Evolutionary conservation across 2,329 filamentous ascomycete genomes (phyloP).

Genomic region (Pseudogymnoascus sp.): DNA sequence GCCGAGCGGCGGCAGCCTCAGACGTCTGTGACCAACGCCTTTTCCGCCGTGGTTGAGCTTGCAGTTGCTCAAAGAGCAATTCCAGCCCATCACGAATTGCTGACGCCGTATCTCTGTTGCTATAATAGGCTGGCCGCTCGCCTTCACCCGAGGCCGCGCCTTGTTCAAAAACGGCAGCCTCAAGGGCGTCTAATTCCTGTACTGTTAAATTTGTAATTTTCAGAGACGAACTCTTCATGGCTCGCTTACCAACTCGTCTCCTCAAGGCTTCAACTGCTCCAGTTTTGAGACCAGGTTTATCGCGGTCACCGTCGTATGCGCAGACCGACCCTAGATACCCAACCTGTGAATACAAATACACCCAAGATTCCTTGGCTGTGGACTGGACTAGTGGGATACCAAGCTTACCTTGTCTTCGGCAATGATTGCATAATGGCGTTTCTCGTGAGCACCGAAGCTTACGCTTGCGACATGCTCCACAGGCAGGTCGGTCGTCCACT

Average conservation of each 20-base stretch:
- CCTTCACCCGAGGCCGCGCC: not conserved
- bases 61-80: constrained; percentile 8
- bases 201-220: not conserved
- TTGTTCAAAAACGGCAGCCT: not conserved
- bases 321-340: constrained; percentile 12
- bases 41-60: not conserved
- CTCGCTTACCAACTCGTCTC: constrained; percentile 13
- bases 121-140: not conserved
- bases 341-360: not conserved
- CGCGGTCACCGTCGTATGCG: constrained; percentile 20
- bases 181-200: not conserved
- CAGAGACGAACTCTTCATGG: not conserved
- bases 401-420: constrained; percentile 11
- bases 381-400: not conserved
- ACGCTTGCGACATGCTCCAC: constrained; percentile 18
- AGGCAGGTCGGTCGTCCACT: constrained; percentile 14
- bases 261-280: constrained; percentile 21
- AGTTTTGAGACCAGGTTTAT: constrained; percentile 22
- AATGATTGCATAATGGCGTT: constrained; percentile 18
- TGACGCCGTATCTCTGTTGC: not conserved
- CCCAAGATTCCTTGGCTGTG: not conserved
- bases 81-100: constrained; percentile 2
- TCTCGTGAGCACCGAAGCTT: constrained; percentile 21
- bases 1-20: constrained; percentile 19
- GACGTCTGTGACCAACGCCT: constrained; percentile 16